Conservation (phyloP, 495 filamentous ascomycete species). For the Margaritispora aquatica region DNA sequence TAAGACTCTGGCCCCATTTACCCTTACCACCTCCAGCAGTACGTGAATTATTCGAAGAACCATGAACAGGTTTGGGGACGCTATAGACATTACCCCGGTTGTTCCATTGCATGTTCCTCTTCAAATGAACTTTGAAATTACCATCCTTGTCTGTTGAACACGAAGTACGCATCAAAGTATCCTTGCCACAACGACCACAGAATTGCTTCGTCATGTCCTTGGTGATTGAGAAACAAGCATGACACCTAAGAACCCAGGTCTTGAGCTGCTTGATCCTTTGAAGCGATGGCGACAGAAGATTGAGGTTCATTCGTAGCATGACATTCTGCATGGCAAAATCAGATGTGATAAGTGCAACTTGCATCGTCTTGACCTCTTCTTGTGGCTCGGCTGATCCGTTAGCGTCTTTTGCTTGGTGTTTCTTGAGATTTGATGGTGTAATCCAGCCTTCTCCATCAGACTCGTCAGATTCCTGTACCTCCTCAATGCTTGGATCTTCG, state of each 20-base stretch:
- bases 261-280: conserved; percentile 72
- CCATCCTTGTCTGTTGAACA: conserved; percentile 78
- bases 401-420: conserved; percentile 65
- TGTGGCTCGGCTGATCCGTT: conserved; percentile 38
- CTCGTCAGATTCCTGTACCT: conserved; percentile 35
- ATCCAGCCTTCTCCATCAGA: conserved; percentile 85
- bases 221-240: conserved; percentile 84
- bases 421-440: conserved; percentile 85
- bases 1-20: conserved; percentile 74
- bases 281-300: conserved; percentile 73
- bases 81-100: conserved; percentile 83
- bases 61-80: conserved; percentile 84
- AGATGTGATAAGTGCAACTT: conserved; percentile 81
- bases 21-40: conserved; percentile 73
- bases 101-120: conserved; percentile 96
- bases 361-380: conserved; percentile 53
- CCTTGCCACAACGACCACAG: conserved; percentile 83
- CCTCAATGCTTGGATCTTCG: conserved; percentile 3
- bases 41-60: conserved; percentile 67
- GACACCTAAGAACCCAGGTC: conserved; percentile 85
- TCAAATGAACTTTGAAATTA: conserved; percentile 80
- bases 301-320: conserved; percentile 86
- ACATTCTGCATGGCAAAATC: conserved; percentile 99
- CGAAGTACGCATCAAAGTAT: conserved; percentile 77
- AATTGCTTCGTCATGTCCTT: conserved; percentile 88